Evolutionary conservation across 2,329 filamentous ascomycete species (phyloP).

Genomic region (Rutstroemia sp.): DNA sequence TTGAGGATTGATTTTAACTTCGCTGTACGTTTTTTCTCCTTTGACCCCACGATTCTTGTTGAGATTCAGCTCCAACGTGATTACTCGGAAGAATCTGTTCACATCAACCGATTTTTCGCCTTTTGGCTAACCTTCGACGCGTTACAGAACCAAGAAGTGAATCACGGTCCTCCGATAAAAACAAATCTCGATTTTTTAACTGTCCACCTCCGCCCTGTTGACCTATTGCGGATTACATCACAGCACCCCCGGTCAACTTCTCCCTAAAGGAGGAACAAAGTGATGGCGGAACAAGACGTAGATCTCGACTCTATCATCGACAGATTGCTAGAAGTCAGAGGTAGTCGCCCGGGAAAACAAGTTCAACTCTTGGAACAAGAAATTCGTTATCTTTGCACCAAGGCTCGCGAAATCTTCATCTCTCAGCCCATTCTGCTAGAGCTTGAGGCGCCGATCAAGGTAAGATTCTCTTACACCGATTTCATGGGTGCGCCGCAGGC

Average conservation of each 20-base stretch:
- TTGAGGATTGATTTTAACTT: slow-evolving; percentile 7
- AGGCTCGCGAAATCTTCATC: slow-evolving; percentile 98
- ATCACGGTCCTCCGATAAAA: background rate
- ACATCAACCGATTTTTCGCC: background rate
- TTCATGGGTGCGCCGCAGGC: background rate
- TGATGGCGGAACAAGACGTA: slow-evolving; percentile 81
- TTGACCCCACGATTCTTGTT: slow-evolving; percentile 3
- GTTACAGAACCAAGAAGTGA: slow-evolving; percentile 1
- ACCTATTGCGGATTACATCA: slow-evolving; percentile 25
- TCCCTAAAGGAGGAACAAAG: slow-evolving; percentile 28
- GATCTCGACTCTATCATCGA: slow-evolving; percentile 99
- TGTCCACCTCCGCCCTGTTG: slow-evolving; percentile 2
- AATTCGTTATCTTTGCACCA: slow-evolving; percentile 96
- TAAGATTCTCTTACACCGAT: slow-evolving; percentile 33
- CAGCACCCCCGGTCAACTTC: slow-evolving; percentile 23
- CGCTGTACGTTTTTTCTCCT: slow-evolving; percentile 3
- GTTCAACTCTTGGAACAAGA: slow-evolving; percentile 94
- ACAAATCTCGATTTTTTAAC: background rate
- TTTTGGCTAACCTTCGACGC: slow-evolving; percentile 1
- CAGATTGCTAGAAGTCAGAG: slow-evolving; percentile 91
- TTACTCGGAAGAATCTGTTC: background rate
- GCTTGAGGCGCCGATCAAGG: slow-evolving; percentile 98
- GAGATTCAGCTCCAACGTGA: background rate
- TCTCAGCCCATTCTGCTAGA: slow-evolving; percentile 97
- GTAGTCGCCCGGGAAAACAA: slow-evolving; percentile 96